These are phyloP conservation scores for Vicia villosa DNA, from an alignment of 306 rosid genomes.

Conservation along the genomic window DNA sequence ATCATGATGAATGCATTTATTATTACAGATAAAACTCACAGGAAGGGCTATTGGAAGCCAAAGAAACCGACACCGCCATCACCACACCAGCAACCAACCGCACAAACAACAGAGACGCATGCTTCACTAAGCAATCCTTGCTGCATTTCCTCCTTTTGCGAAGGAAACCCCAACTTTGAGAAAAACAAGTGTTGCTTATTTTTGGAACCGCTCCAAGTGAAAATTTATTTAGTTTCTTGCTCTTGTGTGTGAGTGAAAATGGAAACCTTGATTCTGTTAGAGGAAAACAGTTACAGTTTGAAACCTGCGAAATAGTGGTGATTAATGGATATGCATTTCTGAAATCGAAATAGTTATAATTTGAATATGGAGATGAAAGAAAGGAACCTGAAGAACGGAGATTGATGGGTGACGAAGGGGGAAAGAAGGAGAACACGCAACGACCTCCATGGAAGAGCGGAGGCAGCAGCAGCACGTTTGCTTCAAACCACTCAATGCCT, in stretches of 20 bases:
- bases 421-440: slow-evolving; percentile 54
- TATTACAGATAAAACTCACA: slow-evolving; percentile 43
- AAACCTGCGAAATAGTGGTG: slow-evolving; percentile 45
- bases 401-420: slow-evolving; percentile 33
- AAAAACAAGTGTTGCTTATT: slow-evolving; percentile 29
- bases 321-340: background rate
- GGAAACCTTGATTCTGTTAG: slow-evolving; percentile 34
- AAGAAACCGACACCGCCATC: slow-evolving; percentile 75
- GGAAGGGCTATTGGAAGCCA: slow-evolving; percentile 55
- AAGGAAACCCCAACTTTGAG: slow-evolving; percentile 40
- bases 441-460: slow-evolving; percentile 57
- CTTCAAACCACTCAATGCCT: background rate
- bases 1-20: background rate
- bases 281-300: slow-evolving; percentile 41
- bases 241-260: slow-evolving; percentile 11
- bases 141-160: slow-evolving; percentile 39
- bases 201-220: slow-evolving; percentile 40
- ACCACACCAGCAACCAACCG: slow-evolving; percentile 62
- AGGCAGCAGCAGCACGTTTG: slow-evolving; percentile 31
- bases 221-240: slow-evolving; percentile 33
- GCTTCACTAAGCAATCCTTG: slow-evolving; percentile 44
- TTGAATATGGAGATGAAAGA: slow-evolving; percentile 2
- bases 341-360: background rate
- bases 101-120: slow-evolving; percentile 47
- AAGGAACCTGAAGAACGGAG: slow-evolving; percentile 46